Evolutionary conservation across 139 green algal species (phyloP).

Genomic region (Zygnema cylindricum): DNA sequence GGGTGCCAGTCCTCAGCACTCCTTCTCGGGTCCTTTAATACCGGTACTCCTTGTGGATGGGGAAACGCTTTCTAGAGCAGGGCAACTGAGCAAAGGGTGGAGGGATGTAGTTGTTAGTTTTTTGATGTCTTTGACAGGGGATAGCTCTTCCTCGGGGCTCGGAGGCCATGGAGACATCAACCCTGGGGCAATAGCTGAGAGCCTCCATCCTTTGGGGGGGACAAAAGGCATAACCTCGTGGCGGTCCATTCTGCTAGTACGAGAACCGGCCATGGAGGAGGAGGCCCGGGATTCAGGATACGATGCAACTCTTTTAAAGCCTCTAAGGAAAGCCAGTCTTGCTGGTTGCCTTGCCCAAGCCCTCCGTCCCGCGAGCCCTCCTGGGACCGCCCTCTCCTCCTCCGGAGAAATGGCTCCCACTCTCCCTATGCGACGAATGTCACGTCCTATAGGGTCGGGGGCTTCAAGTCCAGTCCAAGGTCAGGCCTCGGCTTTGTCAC

Average conservation of each 20-base stretch:
- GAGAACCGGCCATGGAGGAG: constrained; percentile 24
- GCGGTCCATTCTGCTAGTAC: constrained; percentile 31
- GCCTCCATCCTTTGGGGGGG: neutral
- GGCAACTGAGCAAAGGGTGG: neutral
- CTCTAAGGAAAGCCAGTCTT: constrained; percentile 13
- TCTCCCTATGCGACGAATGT: neutral
- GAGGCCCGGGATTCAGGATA: constrained; percentile 1
- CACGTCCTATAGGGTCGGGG: neutral
- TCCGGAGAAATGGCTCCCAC: neutral
- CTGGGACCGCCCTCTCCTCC: neutral
- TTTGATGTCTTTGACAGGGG: neutral
- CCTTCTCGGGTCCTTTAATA: neutral
- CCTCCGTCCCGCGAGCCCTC: neutral
- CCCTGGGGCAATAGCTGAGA: neutral
- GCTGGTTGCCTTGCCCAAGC: constrained; percentile 32
- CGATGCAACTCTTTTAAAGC: constrained; percentile 47
- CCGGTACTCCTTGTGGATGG: neutral
- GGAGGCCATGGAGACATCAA: neutral
- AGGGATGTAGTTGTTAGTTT: neutral
- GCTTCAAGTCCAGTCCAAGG: neutral
- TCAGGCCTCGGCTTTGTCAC: neutral
- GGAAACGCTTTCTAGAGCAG: neutral
- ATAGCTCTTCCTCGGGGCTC: neutral
- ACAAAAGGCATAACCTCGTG: neutral
- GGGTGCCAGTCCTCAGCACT: neutral